Percentiles rank a stretch among this genome's conserved stretches.
These are phyloP conservation scores for Pythium phragmiticola DNA, from an alignment of 352 stramenopile species.

Conservation along the genomic window DNA sequence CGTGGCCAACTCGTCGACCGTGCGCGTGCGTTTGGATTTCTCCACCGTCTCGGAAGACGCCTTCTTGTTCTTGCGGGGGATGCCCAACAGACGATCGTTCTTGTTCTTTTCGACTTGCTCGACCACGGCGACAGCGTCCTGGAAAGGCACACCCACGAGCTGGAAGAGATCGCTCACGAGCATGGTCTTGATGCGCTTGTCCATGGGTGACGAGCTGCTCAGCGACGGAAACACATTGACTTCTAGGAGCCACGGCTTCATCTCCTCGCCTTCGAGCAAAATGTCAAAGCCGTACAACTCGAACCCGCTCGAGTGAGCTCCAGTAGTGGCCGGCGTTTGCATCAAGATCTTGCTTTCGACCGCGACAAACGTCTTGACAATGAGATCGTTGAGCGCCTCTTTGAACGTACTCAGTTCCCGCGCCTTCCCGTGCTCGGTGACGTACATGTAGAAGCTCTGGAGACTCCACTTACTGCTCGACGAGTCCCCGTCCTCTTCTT, in stretches of 20 bases:
- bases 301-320: constrained; percentile 47
- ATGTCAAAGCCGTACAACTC: constrained; percentile 91
- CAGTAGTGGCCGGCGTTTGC: constrained; percentile 13
- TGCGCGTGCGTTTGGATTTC: constrained; percentile 25
- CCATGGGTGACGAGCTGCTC: constrained; percentile 80
- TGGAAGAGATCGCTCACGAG: constrained; percentile 89
- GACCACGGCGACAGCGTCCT: constrained; percentile 32
- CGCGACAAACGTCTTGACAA: constrained; percentile 89
- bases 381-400: constrained; percentile 65
- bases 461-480: constrained; percentile 86
- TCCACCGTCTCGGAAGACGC: too few relatives aligned
- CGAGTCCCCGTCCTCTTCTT: constrained; percentile 37
- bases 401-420: constrained; percentile 39
- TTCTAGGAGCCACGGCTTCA: constrained; percentile 87
- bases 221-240: constrained; percentile 91
- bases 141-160: constrained; percentile 60
- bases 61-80: constrained; percentile 20
- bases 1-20: constrained; percentile 43
- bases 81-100: constrained; percentile 44
- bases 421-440: constrained; percentile 40
- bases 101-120: constrained; percentile 48
- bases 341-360: constrained; percentile 76
- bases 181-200: constrained; percentile 89
- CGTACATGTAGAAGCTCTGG: constrained; percentile 51
- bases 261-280: constrained; percentile 64